These are phyloP conservation scores for Hirschfeldia incana DNA, from an alignment of 345 rosid genomes.

Conservation along the genomic window DNA sequence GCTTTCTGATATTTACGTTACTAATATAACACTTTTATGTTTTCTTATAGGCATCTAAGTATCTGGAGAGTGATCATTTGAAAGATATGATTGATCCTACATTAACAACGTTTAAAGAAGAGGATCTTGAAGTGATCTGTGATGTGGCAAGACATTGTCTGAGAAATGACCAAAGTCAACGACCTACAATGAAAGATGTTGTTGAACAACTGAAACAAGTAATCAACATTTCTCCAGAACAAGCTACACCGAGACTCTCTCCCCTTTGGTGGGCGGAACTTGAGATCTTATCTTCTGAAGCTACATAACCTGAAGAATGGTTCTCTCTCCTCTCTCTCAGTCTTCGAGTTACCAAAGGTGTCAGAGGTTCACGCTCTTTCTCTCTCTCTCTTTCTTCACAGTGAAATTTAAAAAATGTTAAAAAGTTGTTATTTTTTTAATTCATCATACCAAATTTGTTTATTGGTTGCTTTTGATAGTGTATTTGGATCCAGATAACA, in stretches of 20 bases:
- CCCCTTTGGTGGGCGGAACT: conserved; percentile 99
- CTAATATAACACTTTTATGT: not conserved
- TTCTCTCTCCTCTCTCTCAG: conserved; percentile 31
- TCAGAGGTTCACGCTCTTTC: conserved; percentile 6
- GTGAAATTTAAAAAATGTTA: not conserved
- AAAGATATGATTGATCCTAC: conserved; percentile 65
- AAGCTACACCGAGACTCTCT: conserved; percentile 90
- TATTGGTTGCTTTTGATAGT: conserved; percentile 40
- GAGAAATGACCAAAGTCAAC: conserved; percentile 48
- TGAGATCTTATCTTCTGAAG: conserved; percentile 86
- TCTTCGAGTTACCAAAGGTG: conserved; percentile 10
- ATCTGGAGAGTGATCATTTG: conserved; percentile 49
- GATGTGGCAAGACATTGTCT: conserved; percentile 65
- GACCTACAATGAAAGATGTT: conserved; percentile 72
- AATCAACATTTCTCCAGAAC: conserved; percentile 69
- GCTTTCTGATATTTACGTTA: not conserved
- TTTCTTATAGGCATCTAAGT: conserved; percentile 59
- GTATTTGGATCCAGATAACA: conserved; percentile 28
- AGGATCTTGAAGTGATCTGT: conserved; percentile 67
- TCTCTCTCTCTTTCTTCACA: not conserved
- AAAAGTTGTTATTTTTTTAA: not conserved
- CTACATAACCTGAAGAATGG: conserved; percentile 45
- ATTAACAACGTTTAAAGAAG: conserved; percentile 61
- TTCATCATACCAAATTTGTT: conserved; percentile 18
- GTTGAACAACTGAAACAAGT: conserved; percentile 60